A percentile compares a stretch with the other conserved stretches of the same genome.
Evolutionary conservation across 179 eudicot genomes (phyloP).

Genomic region (Actinidia chinensis): DNA sequence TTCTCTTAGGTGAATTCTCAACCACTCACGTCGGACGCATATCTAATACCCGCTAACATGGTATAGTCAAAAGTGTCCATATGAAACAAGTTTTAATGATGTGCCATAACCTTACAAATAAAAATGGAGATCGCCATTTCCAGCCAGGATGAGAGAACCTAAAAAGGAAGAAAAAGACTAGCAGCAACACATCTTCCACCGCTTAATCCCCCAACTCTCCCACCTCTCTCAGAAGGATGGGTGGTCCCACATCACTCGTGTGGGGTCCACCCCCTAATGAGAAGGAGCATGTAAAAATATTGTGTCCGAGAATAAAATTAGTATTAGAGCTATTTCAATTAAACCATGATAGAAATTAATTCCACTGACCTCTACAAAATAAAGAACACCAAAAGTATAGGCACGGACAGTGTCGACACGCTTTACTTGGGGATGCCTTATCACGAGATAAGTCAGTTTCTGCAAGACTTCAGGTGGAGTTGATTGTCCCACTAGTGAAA

Average conservation of each 20-base stretch:
- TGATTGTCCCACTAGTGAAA: slow-evolving; percentile 80
- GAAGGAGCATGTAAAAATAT: no score
- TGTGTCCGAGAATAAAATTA: no score
- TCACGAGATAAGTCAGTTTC: slow-evolving; percentile 74
- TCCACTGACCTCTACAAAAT: slow-evolving; percentile 84
- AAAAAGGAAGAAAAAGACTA: no score
- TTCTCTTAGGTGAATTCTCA: no score
- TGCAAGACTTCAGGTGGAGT: slow-evolving; percentile 85
- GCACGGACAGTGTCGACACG: slow-evolving; percentile 91
- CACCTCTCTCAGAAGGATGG: no score
- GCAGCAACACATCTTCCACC: no score
- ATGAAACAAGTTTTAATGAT: not conserved
- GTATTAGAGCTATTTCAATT: not conserved
- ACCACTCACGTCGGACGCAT: no score
- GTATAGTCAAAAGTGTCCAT: no score
- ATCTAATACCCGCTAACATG: no score
- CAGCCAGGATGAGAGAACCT: not conserved
- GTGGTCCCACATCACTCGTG: no score
- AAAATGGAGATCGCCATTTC: not conserved
- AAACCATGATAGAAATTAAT: not conserved
- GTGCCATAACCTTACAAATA: not conserved
- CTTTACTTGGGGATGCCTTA: slow-evolving; percentile 61
- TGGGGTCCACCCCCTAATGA: no score
- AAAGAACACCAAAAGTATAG: slow-evolving; percentile 87
- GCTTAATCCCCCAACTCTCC: no score